These are phyloP conservation scores for Vitis hybrid DNA, from an alignment of 177 flowering plant species.

Conservation along the genomic window DNA sequence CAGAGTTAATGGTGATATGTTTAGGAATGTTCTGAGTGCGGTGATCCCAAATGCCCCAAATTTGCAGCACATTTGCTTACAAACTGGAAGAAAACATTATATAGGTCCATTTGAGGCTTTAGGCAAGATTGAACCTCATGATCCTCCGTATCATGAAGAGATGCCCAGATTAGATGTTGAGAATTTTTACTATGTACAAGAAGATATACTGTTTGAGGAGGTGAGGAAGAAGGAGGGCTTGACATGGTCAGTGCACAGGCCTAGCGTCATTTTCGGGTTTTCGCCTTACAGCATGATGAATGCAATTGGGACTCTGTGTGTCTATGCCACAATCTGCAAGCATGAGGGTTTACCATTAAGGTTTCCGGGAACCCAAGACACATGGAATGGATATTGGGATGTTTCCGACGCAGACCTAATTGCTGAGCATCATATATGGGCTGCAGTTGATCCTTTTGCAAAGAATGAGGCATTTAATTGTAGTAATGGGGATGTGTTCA, in stretches of 20 bases:
- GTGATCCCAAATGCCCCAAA: slow-evolving; percentile 32
- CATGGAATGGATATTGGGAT: slow-evolving; percentile 47
- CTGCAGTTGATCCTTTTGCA: slow-evolving; percentile 24
- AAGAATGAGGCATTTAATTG: slow-evolving; percentile 53
- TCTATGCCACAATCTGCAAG: slow-evolving; percentile 44
- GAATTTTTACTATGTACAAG: slow-evolving; percentile 24
- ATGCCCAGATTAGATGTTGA: slow-evolving; percentile 20
- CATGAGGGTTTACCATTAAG: slow-evolving; percentile 29
- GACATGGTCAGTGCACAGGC: slow-evolving; percentile 41
- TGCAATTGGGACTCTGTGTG: slow-evolving; percentile 22
- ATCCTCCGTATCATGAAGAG: slow-evolving; percentile 31
- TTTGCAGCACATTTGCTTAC: slow-evolving; percentile 32
- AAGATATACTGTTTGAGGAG: slow-evolving; percentile 24
- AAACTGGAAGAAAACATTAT: slow-evolving; percentile 42
- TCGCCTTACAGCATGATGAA: slow-evolving; percentile 31
- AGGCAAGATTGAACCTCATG: slow-evolving; percentile 10
- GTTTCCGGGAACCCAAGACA: slow-evolving; percentile 36
- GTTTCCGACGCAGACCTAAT: slow-evolving; percentile 39
- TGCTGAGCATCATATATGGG: slow-evolving; percentile 58
- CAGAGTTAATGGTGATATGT: slow-evolving; percentile 26
- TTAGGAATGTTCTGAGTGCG: slow-evolving; percentile 30
- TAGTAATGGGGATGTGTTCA: slow-evolving; percentile 47
- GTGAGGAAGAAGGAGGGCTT: slow-evolving; percentile 5
- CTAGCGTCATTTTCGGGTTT: slow-evolving; percentile 34
- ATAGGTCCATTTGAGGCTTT: slow-evolving; percentile 19